phyloP scores from a whole-genome alignment of 306 rosid genomes.

The Cicer judaicum region DNA sequence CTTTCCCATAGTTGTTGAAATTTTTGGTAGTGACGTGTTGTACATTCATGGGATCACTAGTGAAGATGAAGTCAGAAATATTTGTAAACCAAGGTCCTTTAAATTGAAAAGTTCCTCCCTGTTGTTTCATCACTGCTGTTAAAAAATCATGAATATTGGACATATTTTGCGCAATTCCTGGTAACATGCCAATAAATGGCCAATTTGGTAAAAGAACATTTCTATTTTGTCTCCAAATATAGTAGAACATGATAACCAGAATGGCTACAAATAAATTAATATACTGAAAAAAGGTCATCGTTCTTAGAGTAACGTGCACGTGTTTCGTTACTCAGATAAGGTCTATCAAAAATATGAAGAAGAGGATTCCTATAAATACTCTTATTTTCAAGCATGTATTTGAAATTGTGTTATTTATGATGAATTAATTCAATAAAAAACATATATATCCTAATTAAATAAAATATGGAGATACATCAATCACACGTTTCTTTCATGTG shows the following conservation, averaged over 20 bases:
- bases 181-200: conserved; percentile 42
- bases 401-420: too few relatives aligned
- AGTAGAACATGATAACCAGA: not conserved
- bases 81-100: conserved; percentile 48
- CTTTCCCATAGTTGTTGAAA: conserved; percentile 34
- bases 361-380: too few relatives aligned
- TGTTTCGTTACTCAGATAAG: too few relatives aligned
- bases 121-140: conserved; percentile 6
- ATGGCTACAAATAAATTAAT: not conserved
- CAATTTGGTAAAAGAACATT: not conserved
- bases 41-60: conserved; percentile 53
- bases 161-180: too few relatives aligned
- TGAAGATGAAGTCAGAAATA: not conserved
- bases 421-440: too few relatives aligned
- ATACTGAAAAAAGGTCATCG: too few relatives aligned
- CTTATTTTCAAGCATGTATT: too few relatives aligned
- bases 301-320: too few relatives aligned
- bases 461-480: too few relatives aligned
- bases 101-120: conserved; percentile 40
- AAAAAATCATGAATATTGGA: conserved; percentile 33
- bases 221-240: conserved; percentile 16
- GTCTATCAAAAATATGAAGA: too few relatives aligned
- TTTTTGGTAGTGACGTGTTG: conserved; percentile 35
- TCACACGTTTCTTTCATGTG: too few relatives aligned
- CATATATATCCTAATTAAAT: too few relatives aligned